These are phyloP conservation scores for Kitagawia praeruptora DNA, from an alignment of 129 eudicot genomes.

Conservation along the genomic window DNA sequence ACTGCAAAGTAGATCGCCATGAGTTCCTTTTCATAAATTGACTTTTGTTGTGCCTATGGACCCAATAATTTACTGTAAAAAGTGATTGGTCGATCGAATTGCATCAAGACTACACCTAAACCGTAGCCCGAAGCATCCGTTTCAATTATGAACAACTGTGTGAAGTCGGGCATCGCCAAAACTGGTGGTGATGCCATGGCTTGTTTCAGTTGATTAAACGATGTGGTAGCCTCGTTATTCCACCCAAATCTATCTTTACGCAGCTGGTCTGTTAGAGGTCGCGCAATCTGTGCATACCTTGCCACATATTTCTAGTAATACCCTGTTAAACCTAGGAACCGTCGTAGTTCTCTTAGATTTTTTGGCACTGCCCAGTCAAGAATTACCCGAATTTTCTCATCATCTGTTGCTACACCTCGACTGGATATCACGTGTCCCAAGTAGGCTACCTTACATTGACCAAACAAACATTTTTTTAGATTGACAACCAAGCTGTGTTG, in stretches of 20 bases:
- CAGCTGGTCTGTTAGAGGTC: too few relatives aligned
- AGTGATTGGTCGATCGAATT: neutral
- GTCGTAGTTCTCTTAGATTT: neutral
- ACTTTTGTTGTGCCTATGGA: neutral
- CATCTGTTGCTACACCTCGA: neutral
- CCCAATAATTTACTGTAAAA: neutral
- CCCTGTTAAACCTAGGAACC: neutral
- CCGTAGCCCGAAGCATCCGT: neutral
- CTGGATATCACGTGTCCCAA: neutral
- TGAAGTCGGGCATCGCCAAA: too few relatives aligned
- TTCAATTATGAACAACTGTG: too few relatives aligned
- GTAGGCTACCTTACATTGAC: neutral
- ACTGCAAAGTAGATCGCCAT: neutral
- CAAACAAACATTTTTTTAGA: neutral
- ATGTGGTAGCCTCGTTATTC: too few relatives aligned
- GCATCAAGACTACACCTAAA: slow-evolving; percentile 8
- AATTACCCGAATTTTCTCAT: neutral
- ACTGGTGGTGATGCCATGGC: too few relatives aligned
- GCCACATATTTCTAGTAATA: neutral
- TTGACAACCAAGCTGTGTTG: neutral
- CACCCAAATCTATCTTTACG: too few relatives aligned
- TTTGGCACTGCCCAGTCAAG: neutral
- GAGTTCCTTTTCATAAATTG: neutral
- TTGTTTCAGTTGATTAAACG: too few relatives aligned
- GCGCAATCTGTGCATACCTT: neutral